phyloP scores from a whole-genome alignment of 345 rosid genomes.

The Lumnitzera racemosa region DNA sequence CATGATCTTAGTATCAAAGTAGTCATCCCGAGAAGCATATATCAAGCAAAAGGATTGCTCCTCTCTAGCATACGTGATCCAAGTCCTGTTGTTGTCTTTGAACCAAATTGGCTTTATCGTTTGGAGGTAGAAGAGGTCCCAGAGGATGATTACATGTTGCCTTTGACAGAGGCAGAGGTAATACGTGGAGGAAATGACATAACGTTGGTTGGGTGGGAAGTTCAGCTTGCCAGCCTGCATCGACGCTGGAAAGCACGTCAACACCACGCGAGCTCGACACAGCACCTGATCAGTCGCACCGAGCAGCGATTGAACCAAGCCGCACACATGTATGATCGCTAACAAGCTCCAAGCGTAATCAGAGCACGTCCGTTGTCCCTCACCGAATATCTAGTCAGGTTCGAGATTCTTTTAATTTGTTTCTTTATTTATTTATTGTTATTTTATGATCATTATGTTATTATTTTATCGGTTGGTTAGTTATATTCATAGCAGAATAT shows the following conservation, averaged over 20 bases:
- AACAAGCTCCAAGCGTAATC: too few relatives aligned
- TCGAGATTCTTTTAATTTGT: too few relatives aligned
- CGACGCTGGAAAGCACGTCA: constrained; percentile 48
- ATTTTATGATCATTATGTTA: too few relatives aligned
- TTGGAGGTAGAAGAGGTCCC: constrained; percentile 87
- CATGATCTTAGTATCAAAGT: constrained; percentile 94
- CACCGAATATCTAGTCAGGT: too few relatives aligned
- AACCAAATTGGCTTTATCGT: constrained; percentile 95
- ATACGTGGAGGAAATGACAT: constrained; percentile 78
- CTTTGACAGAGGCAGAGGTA: constrained; percentile 89
- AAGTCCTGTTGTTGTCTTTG: constrained; percentile 80
- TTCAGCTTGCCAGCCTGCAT: constrained; percentile 75
- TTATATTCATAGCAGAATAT: too few relatives aligned
- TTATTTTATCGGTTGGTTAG: too few relatives aligned
- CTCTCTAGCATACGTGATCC: constrained; percentile 74
- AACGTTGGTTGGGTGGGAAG: constrained; percentile 94
- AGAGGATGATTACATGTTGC: constrained; percentile 82
- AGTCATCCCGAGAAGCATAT: constrained; percentile 84
- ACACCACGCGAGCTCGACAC: too few relatives aligned
- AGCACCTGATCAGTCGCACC: too few relatives aligned
- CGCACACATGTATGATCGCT: too few relatives aligned
- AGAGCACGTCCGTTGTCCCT: too few relatives aligned
- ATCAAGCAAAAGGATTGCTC: constrained; percentile 79
- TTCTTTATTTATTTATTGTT: too few relatives aligned
- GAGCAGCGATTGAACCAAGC: too few relatives aligned